Evolutionary conservation across 1,284 basidiomycete genomes (phyloP).

Genomic region (Leccinum pseudoinsigne): DNA sequence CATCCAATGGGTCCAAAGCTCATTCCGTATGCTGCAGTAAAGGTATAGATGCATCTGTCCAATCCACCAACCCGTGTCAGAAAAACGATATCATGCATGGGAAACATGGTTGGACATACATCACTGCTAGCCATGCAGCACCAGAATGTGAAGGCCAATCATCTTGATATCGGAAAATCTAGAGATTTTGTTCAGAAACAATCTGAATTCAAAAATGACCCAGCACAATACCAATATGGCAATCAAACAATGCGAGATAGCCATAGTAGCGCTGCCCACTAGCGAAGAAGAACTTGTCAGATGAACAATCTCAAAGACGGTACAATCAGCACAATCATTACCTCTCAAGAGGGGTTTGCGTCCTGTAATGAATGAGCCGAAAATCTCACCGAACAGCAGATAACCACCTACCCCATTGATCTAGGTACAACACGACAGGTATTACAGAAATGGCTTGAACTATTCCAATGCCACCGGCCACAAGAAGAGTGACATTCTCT

Average conservation of each 20-base stretch:
- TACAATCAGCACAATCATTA: slow-evolving; percentile 21
- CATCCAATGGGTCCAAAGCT: slow-evolving; percentile 87
- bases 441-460: slow-evolving; percentile 75
- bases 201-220: neutral
- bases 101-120: slow-evolving; percentile 38
- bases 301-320: neutral
- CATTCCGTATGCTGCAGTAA: slow-evolving; percentile 81
- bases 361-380: slow-evolving; percentile 38
- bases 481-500: slow-evolving; percentile 56
- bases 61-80: slow-evolving; percentile 9
- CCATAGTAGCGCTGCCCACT: slow-evolving; percentile 75
- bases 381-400: neutral
- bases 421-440: slow-evolving; percentile 72
- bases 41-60: slow-evolving; percentile 66
- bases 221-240: slow-evolving; percentile 53
- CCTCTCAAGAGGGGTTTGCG: slow-evolving; percentile 62
- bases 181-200: neutral
- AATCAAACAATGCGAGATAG: slow-evolving; percentile 69
- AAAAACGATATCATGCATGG: slow-evolving; percentile 1
- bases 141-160: slow-evolving; percentile 56
- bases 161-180: slow-evolving; percentile 52
- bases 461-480: slow-evolving; percentile 79
- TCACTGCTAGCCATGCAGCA: slow-evolving; percentile 68
- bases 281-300: neutral
- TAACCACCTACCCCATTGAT: slow-evolving; percentile 59